phyloP scores from a whole-genome alignment of 2,329 filamentous ascomycete genomes.

The Pseudocercospora pini-densiflorae region DNA sequence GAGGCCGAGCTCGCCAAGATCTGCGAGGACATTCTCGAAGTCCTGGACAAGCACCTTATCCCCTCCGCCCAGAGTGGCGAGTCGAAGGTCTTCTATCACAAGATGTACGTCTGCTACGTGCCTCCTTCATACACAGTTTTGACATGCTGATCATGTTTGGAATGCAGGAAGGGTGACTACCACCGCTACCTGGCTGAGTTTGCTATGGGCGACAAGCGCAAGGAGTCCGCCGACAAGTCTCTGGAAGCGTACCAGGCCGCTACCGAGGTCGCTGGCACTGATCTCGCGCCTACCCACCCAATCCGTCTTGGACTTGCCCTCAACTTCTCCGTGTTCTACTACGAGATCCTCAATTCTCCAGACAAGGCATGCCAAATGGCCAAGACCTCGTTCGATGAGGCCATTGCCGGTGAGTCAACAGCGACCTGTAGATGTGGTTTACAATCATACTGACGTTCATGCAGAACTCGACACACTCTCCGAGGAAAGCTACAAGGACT shows the following conservation, averaged over 20 bases:
- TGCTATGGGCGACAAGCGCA: conserved; percentile 90
- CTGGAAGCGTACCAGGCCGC: conserved; percentile 97
- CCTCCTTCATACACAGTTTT: neutral
- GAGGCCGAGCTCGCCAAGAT: conserved; percentile 96
- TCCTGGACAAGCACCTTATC: conserved; percentile 92
- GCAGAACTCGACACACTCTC: conserved; percentile 92
- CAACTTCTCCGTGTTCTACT: conserved; percentile 99
- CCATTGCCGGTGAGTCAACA: conserved; percentile 73
- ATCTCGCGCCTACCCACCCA: conserved; percentile 88
- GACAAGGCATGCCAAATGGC: conserved; percentile 98
- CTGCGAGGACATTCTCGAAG: conserved; percentile 95
- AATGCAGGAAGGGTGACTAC: conserved; percentile 94
- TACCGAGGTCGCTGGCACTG: conserved; percentile 86
- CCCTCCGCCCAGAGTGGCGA: conserved; percentile 92
- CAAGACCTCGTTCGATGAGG: conserved; percentile 95
- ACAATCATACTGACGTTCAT: conserved; percentile 13
- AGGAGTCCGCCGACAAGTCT: conserved; percentile 89
- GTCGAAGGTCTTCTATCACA: conserved; percentile 99
- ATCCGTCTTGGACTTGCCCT: conserved; percentile 90
- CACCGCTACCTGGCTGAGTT: conserved; percentile 99
- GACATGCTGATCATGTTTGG: conserved; percentile 20
- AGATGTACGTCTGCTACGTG: conserved; percentile 72
- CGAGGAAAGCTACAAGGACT: conserved; percentile 99
- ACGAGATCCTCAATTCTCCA: conserved; percentile 98
- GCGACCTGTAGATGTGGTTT: neutral